phyloP scores from a whole-genome alignment of 2,329 filamentous ascomycete species.

The Botrytis tulipae region DNA sequence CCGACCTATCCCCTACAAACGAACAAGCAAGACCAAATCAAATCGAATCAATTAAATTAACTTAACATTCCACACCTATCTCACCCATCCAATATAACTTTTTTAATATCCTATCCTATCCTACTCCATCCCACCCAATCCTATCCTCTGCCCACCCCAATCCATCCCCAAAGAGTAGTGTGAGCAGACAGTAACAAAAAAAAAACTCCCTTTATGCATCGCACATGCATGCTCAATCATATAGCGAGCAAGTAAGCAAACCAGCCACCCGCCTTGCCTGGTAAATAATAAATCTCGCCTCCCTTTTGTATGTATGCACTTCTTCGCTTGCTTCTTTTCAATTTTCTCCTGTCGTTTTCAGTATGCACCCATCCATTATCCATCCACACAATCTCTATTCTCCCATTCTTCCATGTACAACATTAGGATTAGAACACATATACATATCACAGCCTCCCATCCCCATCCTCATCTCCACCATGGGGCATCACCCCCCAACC shows the following conservation, averaged over 20 bases:
- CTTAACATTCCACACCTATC: background rate
- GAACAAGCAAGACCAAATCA: background rate
- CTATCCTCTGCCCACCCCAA: background rate
- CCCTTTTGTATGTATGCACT: background rate
- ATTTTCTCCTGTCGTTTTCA: background rate
- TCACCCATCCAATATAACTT: background rate
- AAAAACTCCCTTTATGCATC: constrained; percentile 1
- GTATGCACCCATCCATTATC: background rate
- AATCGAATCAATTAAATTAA: background rate
- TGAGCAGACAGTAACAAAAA: background rate
- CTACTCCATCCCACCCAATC: no score
- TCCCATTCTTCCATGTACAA: background rate
- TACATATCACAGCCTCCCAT: background rate
- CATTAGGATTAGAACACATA: background rate
- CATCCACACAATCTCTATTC: background rate
- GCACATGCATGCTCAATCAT: no score
- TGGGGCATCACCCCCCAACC: background rate
- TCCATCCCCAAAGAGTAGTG: background rate
- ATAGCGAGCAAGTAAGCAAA: background rate
- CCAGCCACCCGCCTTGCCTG: background rate
- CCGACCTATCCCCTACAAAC: no score
- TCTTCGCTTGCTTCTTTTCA: background rate
- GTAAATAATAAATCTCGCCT: background rate
- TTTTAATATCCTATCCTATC: background rate
- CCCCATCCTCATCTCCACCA: background rate